A percentile compares a stretch with the other conserved stretches of the same genome.
Evolutionary conservation across 164 flowering plant genomes (phyloP).

Genomic region (Macadamia integrifolia): DNA sequence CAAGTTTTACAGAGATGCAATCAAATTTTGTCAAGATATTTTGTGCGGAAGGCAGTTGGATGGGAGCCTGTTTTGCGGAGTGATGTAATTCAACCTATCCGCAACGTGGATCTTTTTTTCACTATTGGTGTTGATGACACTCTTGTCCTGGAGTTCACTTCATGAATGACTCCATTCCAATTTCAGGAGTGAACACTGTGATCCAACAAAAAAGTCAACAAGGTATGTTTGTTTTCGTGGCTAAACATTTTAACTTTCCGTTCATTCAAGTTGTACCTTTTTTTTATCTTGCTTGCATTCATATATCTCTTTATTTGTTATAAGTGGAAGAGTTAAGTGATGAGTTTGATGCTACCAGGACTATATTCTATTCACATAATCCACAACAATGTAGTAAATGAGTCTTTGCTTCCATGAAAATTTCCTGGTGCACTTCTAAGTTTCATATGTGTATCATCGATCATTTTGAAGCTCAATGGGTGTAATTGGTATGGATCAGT

Average conservation of each 20-base stretch:
- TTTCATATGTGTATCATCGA: too few species aligned
- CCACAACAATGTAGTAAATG: too few species aligned
- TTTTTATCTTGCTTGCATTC: not conserved
- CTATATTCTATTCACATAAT: constrained; percentile 18
- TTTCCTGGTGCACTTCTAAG: too few species aligned
- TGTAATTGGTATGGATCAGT: too few species aligned
- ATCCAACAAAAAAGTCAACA: constrained; percentile 67
- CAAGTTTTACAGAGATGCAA: constrained; percentile 64
- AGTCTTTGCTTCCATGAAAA: too few species aligned
- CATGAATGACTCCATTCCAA: constrained; percentile 73
- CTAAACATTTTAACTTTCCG: not conserved
- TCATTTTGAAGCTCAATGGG: too few species aligned
- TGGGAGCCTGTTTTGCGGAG: constrained; percentile 58
- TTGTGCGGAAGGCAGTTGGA: constrained; percentile 50
- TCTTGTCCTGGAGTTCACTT: constrained; percentile 90
- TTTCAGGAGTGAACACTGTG: constrained; percentile 86
- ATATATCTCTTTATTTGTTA: not conserved
- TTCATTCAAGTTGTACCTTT: too few species aligned
- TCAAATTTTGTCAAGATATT: constrained; percentile 65
- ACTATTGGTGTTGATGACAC: constrained; percentile 97
- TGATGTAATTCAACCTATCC: constrained; percentile 48
- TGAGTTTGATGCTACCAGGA: constrained; percentile 86
- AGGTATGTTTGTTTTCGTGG: constrained; percentile 36
- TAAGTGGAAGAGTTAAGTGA: constrained; percentile 59
- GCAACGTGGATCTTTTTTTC: constrained; percentile 71